These are phyloP conservation scores for Paraurostyla sp. DNA, from an alignment of 73 alveolate species.

Conservation along the genomic window DNA sequence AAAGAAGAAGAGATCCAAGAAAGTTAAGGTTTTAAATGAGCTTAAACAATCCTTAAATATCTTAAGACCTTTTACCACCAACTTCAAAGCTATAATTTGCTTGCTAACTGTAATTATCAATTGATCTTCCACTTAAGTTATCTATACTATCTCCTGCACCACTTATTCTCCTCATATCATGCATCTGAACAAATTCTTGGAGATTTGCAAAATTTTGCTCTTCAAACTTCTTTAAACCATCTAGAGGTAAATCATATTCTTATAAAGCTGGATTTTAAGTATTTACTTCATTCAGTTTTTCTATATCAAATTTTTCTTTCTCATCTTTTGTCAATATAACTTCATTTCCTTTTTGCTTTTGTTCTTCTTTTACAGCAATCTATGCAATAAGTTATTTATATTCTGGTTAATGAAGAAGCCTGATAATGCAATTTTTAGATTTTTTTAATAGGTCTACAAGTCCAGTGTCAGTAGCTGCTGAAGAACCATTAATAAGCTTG, in stretches of 20 bases:
- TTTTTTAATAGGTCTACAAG: slow-evolving; percentile 21
- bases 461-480: slow-evolving; percentile 5
- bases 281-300: not conserved
- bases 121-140: not conserved
- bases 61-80: not conserved
- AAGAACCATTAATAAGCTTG: not conserved
- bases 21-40: not conserved
- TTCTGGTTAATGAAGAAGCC: slow-evolving; percentile 31
- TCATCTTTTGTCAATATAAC: not conserved
- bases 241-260: not conserved
- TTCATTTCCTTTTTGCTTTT: not conserved
- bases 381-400: not conserved
- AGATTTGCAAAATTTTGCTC: slow-evolving; percentile 25
- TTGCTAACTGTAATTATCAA: slow-evolving; percentile 28
- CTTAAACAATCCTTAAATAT: not conserved
- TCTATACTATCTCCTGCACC: not conserved
- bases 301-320: not conserved
- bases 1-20: not conserved
- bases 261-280: too few species aligned
- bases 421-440: slow-evolving; percentile 9
- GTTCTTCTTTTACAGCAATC: not conserved
- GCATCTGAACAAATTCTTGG: not conserved
- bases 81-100: slow-evolving; percentile 33
- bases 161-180: not conserved
- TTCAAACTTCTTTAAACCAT: not conserved